Evolutionary conservation across 2,329 filamentous ascomycete genomes (phyloP).

Genomic region (Polychaeton citri): DNA sequence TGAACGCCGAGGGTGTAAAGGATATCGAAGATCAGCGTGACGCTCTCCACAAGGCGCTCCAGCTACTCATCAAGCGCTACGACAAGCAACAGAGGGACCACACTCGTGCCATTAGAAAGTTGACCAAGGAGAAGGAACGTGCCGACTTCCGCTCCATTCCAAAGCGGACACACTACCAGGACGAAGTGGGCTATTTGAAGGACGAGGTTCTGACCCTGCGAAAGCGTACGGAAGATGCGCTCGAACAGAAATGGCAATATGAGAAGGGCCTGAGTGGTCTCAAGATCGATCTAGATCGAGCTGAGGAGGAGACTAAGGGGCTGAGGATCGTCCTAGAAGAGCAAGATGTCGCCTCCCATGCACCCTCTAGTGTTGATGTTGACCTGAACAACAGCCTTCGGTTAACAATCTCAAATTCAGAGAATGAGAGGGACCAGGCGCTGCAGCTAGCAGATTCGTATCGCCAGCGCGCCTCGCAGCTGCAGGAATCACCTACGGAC

Average conservation of each 20-base stretch:
- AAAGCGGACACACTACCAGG: slow-evolving; percentile 66
- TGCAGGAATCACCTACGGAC: slow-evolving; percentile 51
- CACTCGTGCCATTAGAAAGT: slow-evolving; percentile 60
- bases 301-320: slow-evolving; percentile 83
- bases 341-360: slow-evolving; percentile 66
- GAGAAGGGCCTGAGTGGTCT: slow-evolving; percentile 79
- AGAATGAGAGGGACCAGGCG: slow-evolving; percentile 61
- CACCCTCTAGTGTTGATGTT: slow-evolving; percentile 27
- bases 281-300: slow-evolving; percentile 93
- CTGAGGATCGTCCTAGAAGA: slow-evolving; percentile 66
- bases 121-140: slow-evolving; percentile 67
- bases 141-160: slow-evolving; percentile 53
- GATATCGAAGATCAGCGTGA: slow-evolving; percentile 91
- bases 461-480: slow-evolving; percentile 44
- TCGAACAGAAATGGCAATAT: slow-evolving; percentile 92
- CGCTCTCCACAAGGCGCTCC: slow-evolving; percentile 76
- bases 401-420: slow-evolving; percentile 52
- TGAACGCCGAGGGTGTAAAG: slow-evolving; percentile 59
- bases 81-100: slow-evolving; percentile 74
- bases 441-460: slow-evolving; percentile 51
- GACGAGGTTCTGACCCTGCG: slow-evolving; percentile 76
- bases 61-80: slow-evolving; percentile 72
- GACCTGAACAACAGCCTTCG: slow-evolving; percentile 36
- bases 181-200: slow-evolving; percentile 65
- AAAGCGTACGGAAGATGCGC: slow-evolving; percentile 77